Evolutionary conservation across 116 monocot species (phyloP), one percentile per base, ranked within the genome.

Genomic region (Trichopus zeylanicus): DNA sequence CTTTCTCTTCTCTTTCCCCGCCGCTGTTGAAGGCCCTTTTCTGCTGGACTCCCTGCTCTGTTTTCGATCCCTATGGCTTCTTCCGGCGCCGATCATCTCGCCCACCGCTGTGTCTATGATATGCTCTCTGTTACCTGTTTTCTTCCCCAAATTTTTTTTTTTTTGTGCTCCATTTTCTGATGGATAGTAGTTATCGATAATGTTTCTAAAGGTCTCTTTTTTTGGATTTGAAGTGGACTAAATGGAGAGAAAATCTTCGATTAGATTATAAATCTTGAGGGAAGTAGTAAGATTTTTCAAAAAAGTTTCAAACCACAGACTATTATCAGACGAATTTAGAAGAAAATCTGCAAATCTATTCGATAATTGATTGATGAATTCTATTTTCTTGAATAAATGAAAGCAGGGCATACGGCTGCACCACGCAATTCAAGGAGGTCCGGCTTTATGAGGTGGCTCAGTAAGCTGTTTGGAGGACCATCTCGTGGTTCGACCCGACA

Each of bases 371-470:
- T 37, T 56, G 10, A 37, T 37, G 18, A 13, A 12, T n/a, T 42
- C 18, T 2, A 3, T 13, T 16, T 42, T 13, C n/a, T n/a, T 38
- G 48, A 1, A 22, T 55, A n/a, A 37, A 35, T 72, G 56, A n/a
- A 52, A 73, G 20, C 67, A 84, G 81, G 85, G 23, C 51, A 90
- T 23, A 46, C 51, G 28, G 46, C 49, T 64, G 39, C 77, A 25
- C 55, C 70, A 31, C 56, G 52, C 29, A 57, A 27, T 53, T 73
- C 71, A 63, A 86, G 83, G 61, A 94, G 55, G 66, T 86, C 89
- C 20, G 32, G 86, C 22, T 76, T 94, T 51, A 70, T 89, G 80
- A 89, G 69, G 83, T 94, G 94, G 94, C 68, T 94, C 6, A 65
- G 78, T 64, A 83, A 73, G 59, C 23, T 94, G 35, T 78, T 94